Evolutionary conservation across 192 early-diverging fungal species (phyloP).

Genomic region (Coemansia biformis): DNA sequence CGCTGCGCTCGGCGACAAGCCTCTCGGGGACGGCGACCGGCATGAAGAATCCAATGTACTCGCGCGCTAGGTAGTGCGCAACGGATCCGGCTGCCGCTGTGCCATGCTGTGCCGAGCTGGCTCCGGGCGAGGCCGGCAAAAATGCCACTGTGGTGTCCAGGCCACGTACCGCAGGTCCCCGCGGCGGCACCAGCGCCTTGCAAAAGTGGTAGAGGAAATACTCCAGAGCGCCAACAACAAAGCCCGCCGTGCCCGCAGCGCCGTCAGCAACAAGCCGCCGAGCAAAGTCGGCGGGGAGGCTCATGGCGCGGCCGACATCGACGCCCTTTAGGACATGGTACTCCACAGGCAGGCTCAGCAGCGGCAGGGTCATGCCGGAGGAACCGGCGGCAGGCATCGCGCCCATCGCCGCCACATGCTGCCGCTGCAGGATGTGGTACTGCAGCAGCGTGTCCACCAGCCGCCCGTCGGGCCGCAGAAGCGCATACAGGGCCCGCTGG

Average conservation of each 20-base stretch:
- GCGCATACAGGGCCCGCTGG: slow-evolving; percentile 21
- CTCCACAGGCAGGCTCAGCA: slow-evolving; percentile 23
- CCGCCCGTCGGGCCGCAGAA: slow-evolving; percentile 32
- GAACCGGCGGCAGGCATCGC: not conserved
- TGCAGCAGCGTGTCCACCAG: slow-evolving; percentile 39
- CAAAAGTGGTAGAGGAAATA: slow-evolving; percentile 34
- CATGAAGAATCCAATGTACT: slow-evolving; percentile 33
- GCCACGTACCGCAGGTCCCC: slow-evolving; percentile 7
- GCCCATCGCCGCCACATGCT: not conserved
- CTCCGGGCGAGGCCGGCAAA: not conserved
- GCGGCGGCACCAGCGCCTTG: slow-evolving; percentile 28
- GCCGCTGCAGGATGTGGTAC: slow-evolving; percentile 37
- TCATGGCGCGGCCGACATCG: slow-evolving; percentile 4
- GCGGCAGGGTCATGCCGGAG: slow-evolving; percentile 3
- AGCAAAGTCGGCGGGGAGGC: slow-evolving; percentile 15
- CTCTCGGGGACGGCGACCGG: slow-evolving; percentile 34
- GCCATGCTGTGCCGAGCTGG: not conserved
- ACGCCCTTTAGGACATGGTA: slow-evolving; percentile 6
- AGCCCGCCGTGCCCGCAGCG: slow-evolving; percentile 1
- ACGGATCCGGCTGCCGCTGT: slow-evolving; percentile 10
- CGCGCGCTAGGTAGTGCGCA: slow-evolving; percentile 20
- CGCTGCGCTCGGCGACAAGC: slow-evolving; percentile 3
- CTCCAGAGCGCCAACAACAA: slow-evolving; percentile 26
- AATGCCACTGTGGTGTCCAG: not conserved
- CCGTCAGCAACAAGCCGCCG: slow-evolving; percentile 7